Evolutionary conservation across 148 eudicot genomes (phyloP), one percentile per base, ranked within the genome.

Genomic region (Vaccinium vitisidaea): DNA sequence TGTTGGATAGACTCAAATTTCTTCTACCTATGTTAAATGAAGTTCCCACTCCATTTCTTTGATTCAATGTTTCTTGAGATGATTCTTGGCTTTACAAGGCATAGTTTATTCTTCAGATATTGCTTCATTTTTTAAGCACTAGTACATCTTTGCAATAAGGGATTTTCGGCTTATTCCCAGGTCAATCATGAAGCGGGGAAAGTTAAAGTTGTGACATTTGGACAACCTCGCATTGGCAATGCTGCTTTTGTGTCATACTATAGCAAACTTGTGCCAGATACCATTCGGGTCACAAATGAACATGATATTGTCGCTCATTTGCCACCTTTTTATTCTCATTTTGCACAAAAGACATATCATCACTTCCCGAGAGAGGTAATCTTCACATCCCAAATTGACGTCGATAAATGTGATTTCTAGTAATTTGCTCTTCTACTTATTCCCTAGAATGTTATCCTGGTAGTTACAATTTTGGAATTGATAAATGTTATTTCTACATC

Each of bases 331-430:
- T 97, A 91, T 88, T 65, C 85, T 65, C 86, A 88, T 85, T 94
- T 97, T 32, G 90, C 93, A 8, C 90, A 90, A 82, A 97, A 94
- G 86, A 94, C 98, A 14, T 97, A 97, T 78, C 98, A 88, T 88
- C 99, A 97, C 86, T 94, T 95, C 80, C 98, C 98, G 9, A 93
- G 98, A 92, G 98, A 97, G 98, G 99, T 97, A 93, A 46, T 7
- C 4, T 65, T 46, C 55, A 27, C 49, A 43, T 5, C 63, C 71
- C 13, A 79, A 61, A 39, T 61, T 80, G 54, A 14, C 32, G 7
- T 80, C 4, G 25, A 12, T 59, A 59, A 43, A 74, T 30, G 19
- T 65, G 3, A 65, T 65, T 27, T 69, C 18, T 14, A 1, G 30
- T 12, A 25, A 25, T 67, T 25, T 67, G 16, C 73, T 67, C 39